phyloP scores from a whole-genome alignment of 2,329 filamentous ascomycete species.

The Diplodia scrobiculata region DNA sequence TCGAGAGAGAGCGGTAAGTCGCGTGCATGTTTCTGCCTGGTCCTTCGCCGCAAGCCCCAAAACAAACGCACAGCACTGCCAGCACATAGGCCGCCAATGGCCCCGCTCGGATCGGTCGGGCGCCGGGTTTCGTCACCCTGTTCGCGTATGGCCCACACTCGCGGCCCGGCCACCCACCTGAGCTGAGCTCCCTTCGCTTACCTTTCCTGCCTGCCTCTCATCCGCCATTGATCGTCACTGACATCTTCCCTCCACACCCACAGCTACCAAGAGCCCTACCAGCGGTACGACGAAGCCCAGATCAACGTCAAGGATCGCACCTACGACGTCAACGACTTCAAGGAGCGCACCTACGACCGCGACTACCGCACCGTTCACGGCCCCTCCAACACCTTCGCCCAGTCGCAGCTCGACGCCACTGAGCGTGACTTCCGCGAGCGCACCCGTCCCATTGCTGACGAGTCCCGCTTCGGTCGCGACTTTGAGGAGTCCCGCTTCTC shows the following conservation, averaged over 20 bases:
- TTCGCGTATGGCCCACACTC: constrained; percentile 4
- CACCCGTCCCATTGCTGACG: constrained; percentile 55
- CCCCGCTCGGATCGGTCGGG: constrained; percentile 18
- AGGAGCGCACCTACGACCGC: constrained; percentile 54
- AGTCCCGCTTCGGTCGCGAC: constrained; percentile 34
- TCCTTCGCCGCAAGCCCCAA: constrained; percentile 27
- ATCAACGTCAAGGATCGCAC: constrained; percentile 63
- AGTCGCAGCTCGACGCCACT: constrained; percentile 59
- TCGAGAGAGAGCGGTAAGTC: constrained; percentile 38
- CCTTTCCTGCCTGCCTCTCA: not conserved
- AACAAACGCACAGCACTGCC: constrained; percentile 34
- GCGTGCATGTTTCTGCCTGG: constrained; percentile 4
- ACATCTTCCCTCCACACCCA: constrained; percentile 37
- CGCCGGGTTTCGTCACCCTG: constrained; percentile 37
- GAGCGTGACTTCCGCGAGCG: constrained; percentile 68
- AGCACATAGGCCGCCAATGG: constrained; percentile 16
- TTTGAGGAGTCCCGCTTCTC: constrained; percentile 35
- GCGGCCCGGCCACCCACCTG: constrained; percentile 6
- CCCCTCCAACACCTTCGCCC: constrained; percentile 53
- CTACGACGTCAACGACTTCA: constrained; percentile 51
- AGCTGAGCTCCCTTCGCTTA: constrained; percentile 16
- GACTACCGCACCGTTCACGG: constrained; percentile 53
- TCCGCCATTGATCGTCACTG: constrained; percentile 30
- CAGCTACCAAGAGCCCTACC: constrained; percentile 61
- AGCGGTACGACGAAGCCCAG: constrained; percentile 64